Conservation (phyloP, 345 rosid species). For the Lenwebbia sp. region DNA sequence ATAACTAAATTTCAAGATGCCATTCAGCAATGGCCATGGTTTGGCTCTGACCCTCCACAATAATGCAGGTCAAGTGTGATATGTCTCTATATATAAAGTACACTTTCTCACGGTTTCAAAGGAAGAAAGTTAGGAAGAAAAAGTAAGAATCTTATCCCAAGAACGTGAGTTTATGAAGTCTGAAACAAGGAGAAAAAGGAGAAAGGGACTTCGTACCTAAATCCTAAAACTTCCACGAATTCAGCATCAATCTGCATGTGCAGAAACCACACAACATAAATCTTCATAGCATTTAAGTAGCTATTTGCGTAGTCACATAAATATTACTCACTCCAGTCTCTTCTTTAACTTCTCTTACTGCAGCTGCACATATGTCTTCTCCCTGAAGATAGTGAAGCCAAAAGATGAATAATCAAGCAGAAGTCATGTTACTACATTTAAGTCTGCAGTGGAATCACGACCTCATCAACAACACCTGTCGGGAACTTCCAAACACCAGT, state of each 20-base stretch:
- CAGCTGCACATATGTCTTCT: constrained; percentile 65
- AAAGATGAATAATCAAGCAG: background rate
- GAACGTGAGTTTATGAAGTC: background rate
- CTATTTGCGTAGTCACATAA: background rate
- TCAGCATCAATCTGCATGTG: constrained; percentile 65
- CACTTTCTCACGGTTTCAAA: background rate
- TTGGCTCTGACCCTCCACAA: background rate
- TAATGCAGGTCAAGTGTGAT: background rate
- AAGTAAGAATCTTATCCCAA: background rate
- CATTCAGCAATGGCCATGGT: background rate
- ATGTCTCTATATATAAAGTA: background rate
- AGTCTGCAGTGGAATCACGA: background rate
- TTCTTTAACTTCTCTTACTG: constrained; percentile 87
- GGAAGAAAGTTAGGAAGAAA: background rate
- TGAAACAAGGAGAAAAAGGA: background rate
- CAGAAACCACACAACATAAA: background rate
- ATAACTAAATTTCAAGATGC: background rate
- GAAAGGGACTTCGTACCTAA: constrained; percentile 39
- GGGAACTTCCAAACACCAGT: constrained; percentile 80
- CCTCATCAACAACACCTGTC: constrained; percentile 80
- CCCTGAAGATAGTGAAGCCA: constrained; percentile 36
- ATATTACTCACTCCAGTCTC: constrained; percentile 71
- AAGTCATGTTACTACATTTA: background rate
- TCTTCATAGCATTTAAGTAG: background rate
- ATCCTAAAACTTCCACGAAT: constrained; percentile 65